A percentile compares a stretch with the other conserved stretches of the same genome.
phyloP scores from a whole-genome alignment of 139 green algal genomes.

The Pseudopediastrum boryanum region DNA sequence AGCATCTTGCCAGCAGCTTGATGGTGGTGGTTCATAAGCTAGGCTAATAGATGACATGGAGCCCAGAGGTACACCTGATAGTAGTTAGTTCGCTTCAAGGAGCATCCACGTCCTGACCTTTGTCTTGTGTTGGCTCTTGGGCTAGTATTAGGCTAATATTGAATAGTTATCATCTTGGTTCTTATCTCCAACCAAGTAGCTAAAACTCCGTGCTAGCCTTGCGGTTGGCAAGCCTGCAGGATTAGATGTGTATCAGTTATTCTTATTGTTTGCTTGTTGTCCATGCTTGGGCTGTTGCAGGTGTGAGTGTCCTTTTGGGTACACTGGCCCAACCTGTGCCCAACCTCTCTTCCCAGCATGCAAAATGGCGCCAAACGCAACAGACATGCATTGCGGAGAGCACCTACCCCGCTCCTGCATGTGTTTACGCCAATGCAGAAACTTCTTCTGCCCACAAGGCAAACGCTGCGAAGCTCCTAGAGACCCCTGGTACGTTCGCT shows the following conservation, averaged over 20 bases:
- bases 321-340: slow-evolving; percentile 30
- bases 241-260: too few species aligned
- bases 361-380: slow-evolving; percentile 18
- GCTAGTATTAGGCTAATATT: neutral
- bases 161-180: neutral
- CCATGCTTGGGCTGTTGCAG: neutral
- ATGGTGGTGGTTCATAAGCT: too few species aligned
- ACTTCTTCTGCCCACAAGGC: slow-evolving; percentile 25
- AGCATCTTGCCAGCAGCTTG: too few species aligned
- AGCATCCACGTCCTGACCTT: too few species aligned
- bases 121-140: too few species aligned
- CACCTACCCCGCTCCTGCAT: slow-evolving; percentile 30
- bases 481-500: slow-evolving; percentile 19
- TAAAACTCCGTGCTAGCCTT: too few species aligned
- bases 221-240: too few species aligned
- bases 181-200: neutral
- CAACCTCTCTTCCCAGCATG: slow-evolving; percentile 36
- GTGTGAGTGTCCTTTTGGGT: slow-evolving; percentile 40
- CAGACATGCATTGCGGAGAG: slow-evolving; percentile 37
- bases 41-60: too few species aligned
- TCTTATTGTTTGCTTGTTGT: neutral
- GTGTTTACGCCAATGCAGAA: slow-evolving; percentile 32
- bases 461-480: slow-evolving; percentile 8
- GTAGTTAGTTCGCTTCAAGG: too few species aligned
- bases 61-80: too few species aligned